Percentiles rank a stretch among this genome's conserved stretches.
These are phyloP conservation scores for Vigna nakashimae DNA, from an alignment of 306 rosid species.

Conservation along the genomic window DNA sequence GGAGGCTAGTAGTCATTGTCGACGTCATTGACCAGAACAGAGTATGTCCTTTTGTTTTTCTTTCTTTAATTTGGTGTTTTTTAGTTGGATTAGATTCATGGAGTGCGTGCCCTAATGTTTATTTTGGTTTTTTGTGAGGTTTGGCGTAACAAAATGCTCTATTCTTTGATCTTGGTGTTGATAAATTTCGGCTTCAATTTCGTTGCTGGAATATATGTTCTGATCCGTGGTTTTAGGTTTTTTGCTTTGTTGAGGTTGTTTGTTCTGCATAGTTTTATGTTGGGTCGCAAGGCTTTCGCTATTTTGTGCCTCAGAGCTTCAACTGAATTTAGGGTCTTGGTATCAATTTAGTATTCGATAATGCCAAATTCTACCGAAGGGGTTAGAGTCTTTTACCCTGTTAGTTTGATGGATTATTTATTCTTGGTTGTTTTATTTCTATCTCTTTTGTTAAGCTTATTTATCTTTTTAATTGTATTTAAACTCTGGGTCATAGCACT, in stretches of 20 bases:
- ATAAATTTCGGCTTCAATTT: neutral
- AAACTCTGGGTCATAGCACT: neutral
- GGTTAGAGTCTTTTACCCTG: neutral
- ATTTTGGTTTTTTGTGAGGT: neutral
- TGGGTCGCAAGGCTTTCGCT: neutral
- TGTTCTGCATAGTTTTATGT: neutral
- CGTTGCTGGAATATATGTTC: neutral
- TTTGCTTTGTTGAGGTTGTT: neutral
- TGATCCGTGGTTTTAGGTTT: neutral
- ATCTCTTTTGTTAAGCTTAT: neutral
- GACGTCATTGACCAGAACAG: constrained; percentile 79
- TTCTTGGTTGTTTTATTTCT: neutral
- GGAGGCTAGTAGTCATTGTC: constrained; percentile 77
- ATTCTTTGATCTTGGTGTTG: neutral
- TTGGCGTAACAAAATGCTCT: neutral
- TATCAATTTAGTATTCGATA: neutral
- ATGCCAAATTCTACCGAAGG: neutral
- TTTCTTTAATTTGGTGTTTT: neutral
- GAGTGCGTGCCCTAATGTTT: neutral
- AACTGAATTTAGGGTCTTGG: neutral
- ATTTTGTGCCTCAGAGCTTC: neutral
- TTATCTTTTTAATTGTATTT: neutral
- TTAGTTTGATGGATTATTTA: neutral
- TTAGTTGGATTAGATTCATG: neutral
- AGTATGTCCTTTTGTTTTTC: constrained; percentile 38